Percentiles rank a stretch among this genome's conserved stretches.
These are phyloP conservation scores for Xylaria sp. DNA, from an alignment of 2,329 filamentous ascomycete species.

Conservation along the genomic window DNA sequence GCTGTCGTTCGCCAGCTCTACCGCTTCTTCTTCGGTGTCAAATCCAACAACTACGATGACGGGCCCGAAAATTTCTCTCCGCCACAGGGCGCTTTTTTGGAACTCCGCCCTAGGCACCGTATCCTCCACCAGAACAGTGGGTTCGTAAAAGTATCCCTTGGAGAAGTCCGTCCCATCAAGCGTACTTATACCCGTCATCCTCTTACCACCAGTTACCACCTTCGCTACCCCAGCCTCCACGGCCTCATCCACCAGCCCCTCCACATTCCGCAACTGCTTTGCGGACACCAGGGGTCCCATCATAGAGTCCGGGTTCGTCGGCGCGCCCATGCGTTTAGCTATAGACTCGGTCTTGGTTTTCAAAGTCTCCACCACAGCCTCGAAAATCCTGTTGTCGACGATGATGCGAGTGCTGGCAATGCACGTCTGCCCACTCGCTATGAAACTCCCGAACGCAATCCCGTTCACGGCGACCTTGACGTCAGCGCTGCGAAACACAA, in stretches of 20 bases:
- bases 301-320: slow-evolving; percentile 65
- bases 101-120: slow-evolving; percentile 65
- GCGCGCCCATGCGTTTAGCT: slow-evolving; percentile 65
- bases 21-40: slow-evolving; percentile 76
- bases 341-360: slow-evolving; percentile 70
- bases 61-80: slow-evolving; percentile 85
- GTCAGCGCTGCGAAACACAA: slow-evolving; percentile 74
- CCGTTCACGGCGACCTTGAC: slow-evolving; percentile 75
- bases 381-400: slow-evolving; percentile 75
- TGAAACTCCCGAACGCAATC: slow-evolving; percentile 69
- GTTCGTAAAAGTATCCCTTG: slow-evolving; percentile 79
- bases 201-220: slow-evolving; percentile 58
- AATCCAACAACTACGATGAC: slow-evolving; percentile 82
- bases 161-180: slow-evolving; percentile 64
- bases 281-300: slow-evolving; percentile 74
- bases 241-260: slow-evolving; percentile 73
- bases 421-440: slow-evolving; percentile 67
- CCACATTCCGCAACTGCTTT: slow-evolving; percentile 73
- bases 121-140: slow-evolving; percentile 73
- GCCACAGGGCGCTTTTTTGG: slow-evolving; percentile 77
- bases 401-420: slow-evolving; percentile 80
- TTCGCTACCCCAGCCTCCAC: slow-evolving; percentile 60
- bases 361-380: slow-evolving; percentile 72
- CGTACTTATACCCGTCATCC: slow-evolving; percentile 59
- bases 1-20: slow-evolving; percentile 77